Evolutionary conservation across 2,329 filamentous ascomycete species (phyloP).

Genomic region (Diaporthe sp.): DNA sequence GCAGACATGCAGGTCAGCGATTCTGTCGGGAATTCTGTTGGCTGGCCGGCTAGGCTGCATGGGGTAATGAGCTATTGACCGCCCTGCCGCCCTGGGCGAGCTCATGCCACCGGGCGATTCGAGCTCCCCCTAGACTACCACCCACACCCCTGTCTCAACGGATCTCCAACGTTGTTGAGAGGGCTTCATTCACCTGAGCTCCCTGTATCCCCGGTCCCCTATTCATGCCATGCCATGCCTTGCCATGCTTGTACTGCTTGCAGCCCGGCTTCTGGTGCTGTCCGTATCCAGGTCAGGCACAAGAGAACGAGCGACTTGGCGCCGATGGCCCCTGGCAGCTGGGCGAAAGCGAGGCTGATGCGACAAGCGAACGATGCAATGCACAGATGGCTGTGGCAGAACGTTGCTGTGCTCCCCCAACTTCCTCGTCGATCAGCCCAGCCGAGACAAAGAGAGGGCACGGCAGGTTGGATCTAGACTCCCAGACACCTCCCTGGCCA

Average conservation of each 20-base stretch:
- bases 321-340: background rate
- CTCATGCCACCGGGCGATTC: constrained; percentile 18
- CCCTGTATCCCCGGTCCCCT: constrained; percentile 11
- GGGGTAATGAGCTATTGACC: constrained; percentile 40
- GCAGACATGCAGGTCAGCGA: constrained; percentile 16
- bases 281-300: constrained; percentile 17
- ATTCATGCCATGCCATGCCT: constrained; percentile 19
- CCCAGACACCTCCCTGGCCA: background rate
- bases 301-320: constrained; percentile 6
- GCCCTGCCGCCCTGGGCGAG: constrained; percentile 20
- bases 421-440: background rate
- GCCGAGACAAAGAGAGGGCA: constrained; percentile 22
- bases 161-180: constrained; percentile 34
- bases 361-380: background rate
- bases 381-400: background rate
- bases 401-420: constrained; percentile 19
- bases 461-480: constrained; percentile 1
- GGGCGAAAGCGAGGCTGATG: constrained; percentile 13
- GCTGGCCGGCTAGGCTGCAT: constrained; percentile 35
- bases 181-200: background rate
- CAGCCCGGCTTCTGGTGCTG: background rate
- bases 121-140: constrained; percentile 10
- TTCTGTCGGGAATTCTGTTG: constrained; percentile 22
- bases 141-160: constrained; percentile 13
- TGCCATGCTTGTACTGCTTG: constrained; percentile 4